phyloP scores from a whole-genome alignment of 2,329 filamentous ascomycete species.

The Fonsecaea nubica region DNA sequence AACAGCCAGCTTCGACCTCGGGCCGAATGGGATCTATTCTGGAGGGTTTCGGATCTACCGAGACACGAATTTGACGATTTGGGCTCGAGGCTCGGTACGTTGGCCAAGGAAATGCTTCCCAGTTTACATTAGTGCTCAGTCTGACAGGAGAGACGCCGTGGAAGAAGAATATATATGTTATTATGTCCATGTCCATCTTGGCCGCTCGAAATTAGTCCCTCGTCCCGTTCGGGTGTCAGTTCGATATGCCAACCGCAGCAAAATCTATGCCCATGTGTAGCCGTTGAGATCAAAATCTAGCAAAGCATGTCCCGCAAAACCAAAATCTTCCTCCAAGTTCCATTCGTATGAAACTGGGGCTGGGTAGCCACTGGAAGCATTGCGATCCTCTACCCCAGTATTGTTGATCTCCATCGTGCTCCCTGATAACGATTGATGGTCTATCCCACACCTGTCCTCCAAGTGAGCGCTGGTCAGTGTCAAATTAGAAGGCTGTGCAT shows the following conservation, averaged over 20 bases:
- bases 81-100: neutral
- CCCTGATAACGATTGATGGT: neutral
- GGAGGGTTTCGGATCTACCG: neutral
- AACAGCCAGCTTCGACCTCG: neutral
- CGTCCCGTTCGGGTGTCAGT: neutral
- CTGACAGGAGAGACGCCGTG: too few relatives aligned
- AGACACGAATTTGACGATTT: neutral
- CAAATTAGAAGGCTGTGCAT: neutral
- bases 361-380: neutral
- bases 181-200: neutral
- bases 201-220: neutral
- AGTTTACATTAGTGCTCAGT: too few relatives aligned
- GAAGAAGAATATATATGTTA: neutral
- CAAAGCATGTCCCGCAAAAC: neutral
- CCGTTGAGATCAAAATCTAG: neutral
- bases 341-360: neutral
- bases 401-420: neutral
- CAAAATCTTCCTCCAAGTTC: neutral
- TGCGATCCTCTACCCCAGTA: neutral
- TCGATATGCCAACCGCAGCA: neutral
- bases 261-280: constrained; percentile 1
- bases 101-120: neutral
- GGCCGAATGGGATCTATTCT: neutral
- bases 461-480: neutral
- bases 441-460: neutral